Evolutionary conservation across 1,139 yeast genomes (phyloP).

Genomic region (Suhomyces panamericanus): DNA sequence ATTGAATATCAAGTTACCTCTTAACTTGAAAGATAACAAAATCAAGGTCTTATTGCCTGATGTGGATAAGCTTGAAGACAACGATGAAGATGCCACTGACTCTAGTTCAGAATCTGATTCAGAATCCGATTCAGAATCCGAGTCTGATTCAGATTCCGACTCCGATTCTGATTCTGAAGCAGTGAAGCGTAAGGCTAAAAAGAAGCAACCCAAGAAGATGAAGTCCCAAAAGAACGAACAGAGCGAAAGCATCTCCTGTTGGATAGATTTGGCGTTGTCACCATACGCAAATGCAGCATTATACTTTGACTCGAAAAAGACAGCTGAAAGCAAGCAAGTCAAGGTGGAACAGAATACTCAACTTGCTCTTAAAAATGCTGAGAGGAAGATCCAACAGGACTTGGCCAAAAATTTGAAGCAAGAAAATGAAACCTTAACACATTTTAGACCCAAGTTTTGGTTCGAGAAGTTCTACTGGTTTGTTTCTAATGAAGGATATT

Average conservation of each 20-base stretch:
- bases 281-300: constrained; percentile 91
- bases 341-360: constrained; percentile 80
- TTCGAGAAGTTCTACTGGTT: constrained; percentile 96
- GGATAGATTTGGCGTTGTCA: constrained; percentile 67
- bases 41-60: constrained; percentile 62
- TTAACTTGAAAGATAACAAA: constrained; percentile 69
- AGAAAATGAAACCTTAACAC: constrained; percentile 62
- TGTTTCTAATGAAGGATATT: constrained; percentile 81
- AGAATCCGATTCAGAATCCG: constrained; percentile 32
- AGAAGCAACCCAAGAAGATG: constrained; percentile 13
- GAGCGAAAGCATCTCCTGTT: constrained; percentile 45
- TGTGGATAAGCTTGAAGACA: constrained; percentile 24
- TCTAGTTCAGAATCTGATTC: constrained; percentile 26
- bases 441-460: constrained; percentile 75
- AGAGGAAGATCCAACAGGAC: constrained; percentile 73
- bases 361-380: constrained; percentile 82
- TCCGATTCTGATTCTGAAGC: constrained; percentile 32
- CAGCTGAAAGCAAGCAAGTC: constrained; percentile 74
- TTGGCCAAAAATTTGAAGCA: constrained; percentile 65
- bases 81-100: constrained; percentile 25
- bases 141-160: constrained; percentile 31
- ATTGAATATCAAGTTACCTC: constrained; percentile 59
- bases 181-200: constrained; percentile 10
- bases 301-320: constrained; percentile 77
- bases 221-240: constrained; percentile 13